Base-by-base conservation (phyloP, 208 protist species). In the Trypanosoma cruzi region DNA sequence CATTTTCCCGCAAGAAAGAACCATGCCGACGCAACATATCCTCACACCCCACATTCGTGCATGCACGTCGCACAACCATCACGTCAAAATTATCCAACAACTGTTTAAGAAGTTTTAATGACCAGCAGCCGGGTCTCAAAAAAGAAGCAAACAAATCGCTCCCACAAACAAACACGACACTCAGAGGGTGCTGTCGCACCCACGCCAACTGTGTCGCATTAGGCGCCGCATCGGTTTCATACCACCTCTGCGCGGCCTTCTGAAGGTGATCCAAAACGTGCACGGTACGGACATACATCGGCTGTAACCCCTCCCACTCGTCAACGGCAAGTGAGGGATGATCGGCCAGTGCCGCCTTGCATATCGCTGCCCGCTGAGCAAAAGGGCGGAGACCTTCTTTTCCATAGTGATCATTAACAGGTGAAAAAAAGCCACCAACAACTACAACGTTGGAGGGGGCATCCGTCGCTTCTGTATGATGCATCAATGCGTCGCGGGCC, bases 361-460 rank as follows among this genome's bases (percentile, higher is more conserved):
- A 77, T 24, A 94, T 76, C 0, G 31, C 64, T 31, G 78, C 75
- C 1, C 91, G 85, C 26, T 88, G 57, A 16, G 53, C 18, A 31
- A 87, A 83, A 2, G 68, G 54, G 22, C 28, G 16, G n/a, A 94
- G 73, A 0, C 85, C 85, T 1, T 86, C 69, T 42, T 96, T 96
- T 22, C 66, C 75, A 76, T 96, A 96, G 20, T 68, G 74, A 68
- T 96, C 91, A 31, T 73, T 62, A 1, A 96, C 91, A 0, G 86
- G 88, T 0, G 91, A 96, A 8, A 96, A 26, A 57, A 89, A 94
- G 10, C 88, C 91, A n/a, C 88, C 91, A 0, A 94, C 76, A 92
- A 83, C 34, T 26, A 24, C 24, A 14, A 28, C 4, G 37, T 13
- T 5, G 13, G 37, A 5, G 40, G 31, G 22, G 60, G 59, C 34